Percentiles rank a stretch among this genome's conserved stretches.
These are phyloP conservation scores for Calonectria naviculata DNA, from an alignment of 2,329 filamentous ascomycete genomes.

Conservation along the genomic window DNA sequence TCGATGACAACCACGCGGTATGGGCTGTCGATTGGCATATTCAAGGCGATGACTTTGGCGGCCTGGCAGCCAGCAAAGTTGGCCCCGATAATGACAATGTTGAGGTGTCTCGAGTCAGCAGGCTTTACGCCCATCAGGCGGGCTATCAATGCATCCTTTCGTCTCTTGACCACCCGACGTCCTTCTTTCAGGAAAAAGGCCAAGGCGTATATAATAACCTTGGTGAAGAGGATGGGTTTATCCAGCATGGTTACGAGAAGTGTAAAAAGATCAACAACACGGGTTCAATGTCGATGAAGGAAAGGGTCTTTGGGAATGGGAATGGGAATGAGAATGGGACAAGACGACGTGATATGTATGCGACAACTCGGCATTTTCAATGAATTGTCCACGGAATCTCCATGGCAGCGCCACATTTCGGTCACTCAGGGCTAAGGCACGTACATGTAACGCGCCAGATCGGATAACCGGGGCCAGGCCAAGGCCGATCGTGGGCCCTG, in stretches of 20 bases:
- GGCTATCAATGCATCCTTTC: constrained; percentile 24
- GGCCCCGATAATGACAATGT: constrained; percentile 67
- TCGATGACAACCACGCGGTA: constrained; percentile 68
- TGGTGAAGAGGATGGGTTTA: constrained; percentile 44
- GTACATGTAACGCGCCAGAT: background rate
- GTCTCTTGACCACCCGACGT: constrained; percentile 27
- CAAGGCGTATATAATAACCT: constrained; percentile 41
- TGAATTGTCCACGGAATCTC: background rate
- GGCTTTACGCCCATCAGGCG: constrained; percentile 15
- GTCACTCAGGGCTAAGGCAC: background rate
- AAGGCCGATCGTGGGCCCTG: background rate
- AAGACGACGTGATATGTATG: background rate
- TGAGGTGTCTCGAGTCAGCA: constrained; percentile 44
- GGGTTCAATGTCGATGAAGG: background rate
- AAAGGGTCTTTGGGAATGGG: no score
- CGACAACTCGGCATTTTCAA: background rate
- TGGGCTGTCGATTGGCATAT: constrained; percentile 56
- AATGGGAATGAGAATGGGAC: background rate
- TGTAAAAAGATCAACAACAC: background rate
- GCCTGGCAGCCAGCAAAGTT: constrained; percentile 67
- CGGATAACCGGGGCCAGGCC: background rate
- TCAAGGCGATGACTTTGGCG: constrained; percentile 58
- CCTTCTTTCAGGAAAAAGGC: constrained; percentile 34
- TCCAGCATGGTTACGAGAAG: constrained; percentile 37
- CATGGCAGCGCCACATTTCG: background rate